Percentiles rank a stretch among this genome's conserved stretches.
Conservation (phyloP, 768 basidiomycete genomes). For the Mycena filopes region DNA sequence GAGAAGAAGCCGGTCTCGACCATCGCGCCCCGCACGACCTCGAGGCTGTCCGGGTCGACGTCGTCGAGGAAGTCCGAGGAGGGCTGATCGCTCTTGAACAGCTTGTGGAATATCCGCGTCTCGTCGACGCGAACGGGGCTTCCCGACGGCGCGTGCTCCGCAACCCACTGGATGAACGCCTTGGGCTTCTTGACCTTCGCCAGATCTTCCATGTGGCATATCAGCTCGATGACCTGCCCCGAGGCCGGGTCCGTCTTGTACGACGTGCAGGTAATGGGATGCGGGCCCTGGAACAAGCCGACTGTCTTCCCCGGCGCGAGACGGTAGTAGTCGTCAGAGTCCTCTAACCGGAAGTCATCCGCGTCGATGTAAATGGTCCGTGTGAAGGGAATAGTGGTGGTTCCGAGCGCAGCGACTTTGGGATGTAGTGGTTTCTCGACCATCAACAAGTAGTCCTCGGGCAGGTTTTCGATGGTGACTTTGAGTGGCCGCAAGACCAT, state of each 20-base stretch:
- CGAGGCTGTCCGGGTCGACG: conserved; percentile 83
- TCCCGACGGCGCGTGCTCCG: conserved; percentile 78
- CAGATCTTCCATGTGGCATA: conserved; percentile 81
- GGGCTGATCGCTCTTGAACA: conserved; percentile 96
- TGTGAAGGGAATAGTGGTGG: conserved; percentile 85
- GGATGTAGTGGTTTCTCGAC: conserved; percentile 95
- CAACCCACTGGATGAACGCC: conserved; percentile 97
- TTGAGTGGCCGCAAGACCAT: conserved; percentile 93
- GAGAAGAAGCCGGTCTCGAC: conserved; percentile 92
- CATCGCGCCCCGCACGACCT: conserved; percentile 83
- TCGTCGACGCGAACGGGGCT: conserved; percentile 90
- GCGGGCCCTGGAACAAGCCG: conserved; percentile 92
- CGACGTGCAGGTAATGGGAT: conserved; percentile 93
- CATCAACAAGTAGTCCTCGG: conserved; percentile 84
- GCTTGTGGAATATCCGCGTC: conserved; percentile 89
- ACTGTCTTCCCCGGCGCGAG: conserved; percentile 98
- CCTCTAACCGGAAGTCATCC: conserved; percentile 92
- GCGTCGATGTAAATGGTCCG: conserved; percentile 91
- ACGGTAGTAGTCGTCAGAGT: conserved; percentile 96
- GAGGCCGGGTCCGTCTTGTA: conserved; percentile 80
- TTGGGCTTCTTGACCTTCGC: conserved; percentile 82
- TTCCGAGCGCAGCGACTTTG: conserved; percentile 89
- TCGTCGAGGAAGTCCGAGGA: conserved; percentile 84
- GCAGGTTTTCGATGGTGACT: conserved; percentile 90
- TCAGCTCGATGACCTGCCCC: conserved; percentile 81